Evolutionary conservation across 768 basidiomycete species (phyloP).

Genomic region (Pleurotus ostreatus): DNA sequence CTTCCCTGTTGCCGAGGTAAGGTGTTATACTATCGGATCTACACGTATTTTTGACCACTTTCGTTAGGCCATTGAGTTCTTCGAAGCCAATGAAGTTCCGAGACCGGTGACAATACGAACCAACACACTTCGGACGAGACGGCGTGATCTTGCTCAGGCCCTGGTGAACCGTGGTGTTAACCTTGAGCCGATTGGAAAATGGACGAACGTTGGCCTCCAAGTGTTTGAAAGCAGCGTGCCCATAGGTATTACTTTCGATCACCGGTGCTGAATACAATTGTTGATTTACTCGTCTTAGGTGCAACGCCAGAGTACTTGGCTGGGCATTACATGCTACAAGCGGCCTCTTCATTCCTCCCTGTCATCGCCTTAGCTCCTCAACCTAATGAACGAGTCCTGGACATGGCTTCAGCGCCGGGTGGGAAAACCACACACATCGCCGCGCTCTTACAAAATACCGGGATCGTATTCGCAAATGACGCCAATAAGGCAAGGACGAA

Average conservation of each 20-base stretch:
- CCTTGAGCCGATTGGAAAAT: slow-evolving; percentile 97
- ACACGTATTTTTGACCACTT: neutral
- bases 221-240: slow-evolving; percentile 96
- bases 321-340: slow-evolving; percentile 99
- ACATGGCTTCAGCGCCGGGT: slow-evolving; percentile 98
- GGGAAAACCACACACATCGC: slow-evolving; percentile 99
- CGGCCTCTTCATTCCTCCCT: slow-evolving; percentile 98
- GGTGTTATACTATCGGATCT: slow-evolving; percentile 11
- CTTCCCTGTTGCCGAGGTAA: slow-evolving; percentile 88
- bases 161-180: slow-evolving; percentile 96
- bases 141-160: slow-evolving; percentile 91
- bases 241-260: slow-evolving; percentile 51
- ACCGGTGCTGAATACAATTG: neutral
- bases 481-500: slow-evolving; percentile 92
- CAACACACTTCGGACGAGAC: slow-evolving; percentile 90
- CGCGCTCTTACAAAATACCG: slow-evolving; percentile 95
- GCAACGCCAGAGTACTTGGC: slow-evolving; percentile 99
- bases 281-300: slow-evolving; percentile 33
- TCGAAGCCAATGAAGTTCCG: slow-evolving; percentile 94
- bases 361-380: slow-evolving; percentile 94
- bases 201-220: slow-evolving; percentile 99
- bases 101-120: slow-evolving; percentile 97
- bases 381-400: slow-evolving; percentile 89
- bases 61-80: slow-evolving; percentile 92
- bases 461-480: slow-evolving; percentile 97